These are phyloP conservation scores for Auriscalpium microsporum DNA, from an alignment of 768 basidiomycete genomes.

Conservation along the genomic window DNA sequence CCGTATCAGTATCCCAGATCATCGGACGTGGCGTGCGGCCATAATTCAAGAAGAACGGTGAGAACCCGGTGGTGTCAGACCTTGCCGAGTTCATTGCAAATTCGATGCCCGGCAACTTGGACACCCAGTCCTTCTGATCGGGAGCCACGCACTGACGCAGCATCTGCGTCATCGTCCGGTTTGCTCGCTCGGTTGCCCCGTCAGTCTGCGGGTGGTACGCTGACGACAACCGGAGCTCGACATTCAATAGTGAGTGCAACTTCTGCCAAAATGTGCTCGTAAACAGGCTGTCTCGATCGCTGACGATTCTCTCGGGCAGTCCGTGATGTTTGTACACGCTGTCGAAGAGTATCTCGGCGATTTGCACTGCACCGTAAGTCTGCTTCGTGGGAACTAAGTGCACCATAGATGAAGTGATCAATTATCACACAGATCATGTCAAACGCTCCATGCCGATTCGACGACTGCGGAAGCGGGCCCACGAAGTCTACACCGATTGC, in stretches of 20 bases:
- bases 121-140: slow-evolving; percentile 28
- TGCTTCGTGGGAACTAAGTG: slow-evolving; percentile 23
- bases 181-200: slow-evolving; percentile 30
- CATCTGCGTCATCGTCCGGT: slow-evolving; percentile 26
- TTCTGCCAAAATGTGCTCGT: slow-evolving; percentile 35
- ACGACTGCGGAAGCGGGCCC: slow-evolving; percentile 13
- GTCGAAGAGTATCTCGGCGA: slow-evolving; percentile 30
- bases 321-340: slow-evolving; percentile 32
- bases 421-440: slow-evolving; percentile 20
- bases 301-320: slow-evolving; percentile 29
- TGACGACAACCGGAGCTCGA: slow-evolving; percentile 28
- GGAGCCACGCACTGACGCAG: slow-evolving; percentile 19
- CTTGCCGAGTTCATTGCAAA: slow-evolving; percentile 12
- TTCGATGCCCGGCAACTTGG: slow-evolving; percentile 22
- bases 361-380: slow-evolving; percentile 24
- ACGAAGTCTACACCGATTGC: slow-evolving; percentile 16
- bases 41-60: slow-evolving; percentile 29
- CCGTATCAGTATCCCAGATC: slow-evolving; percentile 19
- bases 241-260: slow-evolving; percentile 23
- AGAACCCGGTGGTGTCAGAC: slow-evolving; percentile 26
- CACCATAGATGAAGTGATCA: slow-evolving; percentile 6
- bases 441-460: slow-evolving; percentile 13
- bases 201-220: slow-evolving; percentile 37
- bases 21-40: slow-evolving; percentile 24
- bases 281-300: slow-evolving; percentile 34